These are phyloP conservation scores for Coemansia sp. DNA, from an alignment of 192 early-diverging fungal genomes.

Conservation along the genomic window DNA sequence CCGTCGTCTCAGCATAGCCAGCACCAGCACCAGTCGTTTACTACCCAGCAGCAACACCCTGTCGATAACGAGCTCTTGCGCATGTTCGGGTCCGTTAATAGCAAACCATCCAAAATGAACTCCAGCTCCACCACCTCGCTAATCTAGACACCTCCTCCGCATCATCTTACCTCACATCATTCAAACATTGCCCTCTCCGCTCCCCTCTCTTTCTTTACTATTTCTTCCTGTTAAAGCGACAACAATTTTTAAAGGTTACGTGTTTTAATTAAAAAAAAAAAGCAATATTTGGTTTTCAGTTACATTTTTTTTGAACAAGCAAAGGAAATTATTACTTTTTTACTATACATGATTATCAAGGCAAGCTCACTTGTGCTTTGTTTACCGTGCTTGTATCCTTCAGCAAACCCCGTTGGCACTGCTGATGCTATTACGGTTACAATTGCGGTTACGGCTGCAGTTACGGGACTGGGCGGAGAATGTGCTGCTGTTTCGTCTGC, in stretches of 20 bases:
- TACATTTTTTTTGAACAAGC: too few relatives aligned
- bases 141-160: not conserved
- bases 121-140: conserved; percentile 1
- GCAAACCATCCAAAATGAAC: conserved; percentile 11
- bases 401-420: not conserved
- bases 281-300: too few relatives aligned
- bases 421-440: not conserved
- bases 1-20: not conserved
- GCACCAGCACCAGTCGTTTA: not conserved
- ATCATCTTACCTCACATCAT: too few relatives aligned
- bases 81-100: conserved; percentile 44
- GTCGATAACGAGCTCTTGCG: conserved; percentile 41
- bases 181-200: too few relatives aligned
- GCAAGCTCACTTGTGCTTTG: too few relatives aligned
- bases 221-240: too few relatives aligned
- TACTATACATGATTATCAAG: too few relatives aligned
- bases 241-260: too few relatives aligned
- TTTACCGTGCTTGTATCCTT: too few relatives aligned
- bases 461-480: not conserved
- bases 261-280: too few relatives aligned
- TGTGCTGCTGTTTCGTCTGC: conserved; percentile 1
- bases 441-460: not conserved
- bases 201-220: too few relatives aligned
- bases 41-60: conserved; percentile 23
- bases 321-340: too few relatives aligned